Evolutionary conservation across 306 rosid genomes (phyloP), one percentile per base, ranked within the genome.

Genomic region (Phaseolus lunatus): DNA sequence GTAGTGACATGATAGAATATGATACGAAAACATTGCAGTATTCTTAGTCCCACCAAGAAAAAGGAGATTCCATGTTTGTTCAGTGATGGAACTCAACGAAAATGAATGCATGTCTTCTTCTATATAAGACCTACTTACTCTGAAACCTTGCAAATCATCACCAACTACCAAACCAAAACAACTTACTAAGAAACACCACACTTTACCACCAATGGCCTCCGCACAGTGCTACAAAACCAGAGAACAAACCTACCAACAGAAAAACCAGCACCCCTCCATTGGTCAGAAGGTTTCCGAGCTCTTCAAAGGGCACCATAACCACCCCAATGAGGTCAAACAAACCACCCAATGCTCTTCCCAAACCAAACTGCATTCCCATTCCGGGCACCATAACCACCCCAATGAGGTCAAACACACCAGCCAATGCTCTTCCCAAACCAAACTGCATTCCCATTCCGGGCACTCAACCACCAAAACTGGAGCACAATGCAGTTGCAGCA

Each of bases 211-310:
- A 5, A 82, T 82, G 82, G 82, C 84, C 78, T 70, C 80, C 1
- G 35, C 23, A 53, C 88, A 82, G 35, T 65, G 86, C 81, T 10
- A 73, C 56, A 77, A 49, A 72, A 39, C 49, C 67, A 44, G 61
- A 52, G 64, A 81, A 47, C 54, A 81, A 52, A 65, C 43, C 67
- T 3, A 57, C 81, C 83, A 81, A 0, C 56, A 67, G 43, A 54
- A 76, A 9, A 50, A 9, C 37, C 78, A 49, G 0, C 13, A 43
- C 5, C 35, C n/a, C 26, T 80, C 81, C 18, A 11, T 77, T 3
- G 83, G 78, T 5, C 71, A 82, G 29, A 78, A 82, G 75, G 62
- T 77, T 2, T 0, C 85, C 69, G 77, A 24, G 3, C 18, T 80
- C 13, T 70, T 48, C 77, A 65, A 47, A 29, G 85, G 85, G 4